Conservation (phyloP, 345 rosid genomes). For the Dovyalis caffra region DNA sequence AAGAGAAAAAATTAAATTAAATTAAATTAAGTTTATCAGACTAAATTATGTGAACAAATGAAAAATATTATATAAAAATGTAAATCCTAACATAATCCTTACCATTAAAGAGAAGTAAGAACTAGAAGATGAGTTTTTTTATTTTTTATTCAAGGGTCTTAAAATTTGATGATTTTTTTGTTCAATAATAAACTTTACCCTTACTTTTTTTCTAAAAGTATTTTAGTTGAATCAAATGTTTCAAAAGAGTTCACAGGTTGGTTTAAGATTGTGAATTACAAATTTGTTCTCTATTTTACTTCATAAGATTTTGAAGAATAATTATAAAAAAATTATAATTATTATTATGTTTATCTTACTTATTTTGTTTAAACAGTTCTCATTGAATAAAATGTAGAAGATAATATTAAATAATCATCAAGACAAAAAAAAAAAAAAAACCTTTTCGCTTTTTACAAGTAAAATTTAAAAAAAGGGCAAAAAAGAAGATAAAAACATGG, state of each 20-base stretch:
- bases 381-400: no score
- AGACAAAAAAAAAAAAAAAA: not conserved
- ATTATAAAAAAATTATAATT: no score
- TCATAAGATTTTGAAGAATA: no score
- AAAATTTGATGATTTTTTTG: not conserved
- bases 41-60: not conserved
- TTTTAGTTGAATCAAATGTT: not conserved
- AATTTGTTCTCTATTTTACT: not conserved
- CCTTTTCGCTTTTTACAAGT: not conserved
- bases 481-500: not conserved
- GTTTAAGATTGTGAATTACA: not conserved
- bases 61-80: not conserved
- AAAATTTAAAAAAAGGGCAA: not conserved
- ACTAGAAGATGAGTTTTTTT: not conserved
- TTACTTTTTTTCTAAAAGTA: not conserved
- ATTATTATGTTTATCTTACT: no score
- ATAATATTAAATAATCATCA: no score
- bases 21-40: not conserved
- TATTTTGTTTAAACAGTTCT: no score
- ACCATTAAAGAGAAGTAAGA: not conserved
- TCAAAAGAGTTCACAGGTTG: not conserved
- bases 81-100: not conserved
- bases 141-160: not conserved
- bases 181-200: not conserved
- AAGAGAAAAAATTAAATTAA: not conserved